A percentile compares a stretch with the other conserved stretches of the same genome.
Evolutionary conservation across 768 basidiomycete genomes (phyloP).

Genomic region (Phanerochaete sordida): DNA sequence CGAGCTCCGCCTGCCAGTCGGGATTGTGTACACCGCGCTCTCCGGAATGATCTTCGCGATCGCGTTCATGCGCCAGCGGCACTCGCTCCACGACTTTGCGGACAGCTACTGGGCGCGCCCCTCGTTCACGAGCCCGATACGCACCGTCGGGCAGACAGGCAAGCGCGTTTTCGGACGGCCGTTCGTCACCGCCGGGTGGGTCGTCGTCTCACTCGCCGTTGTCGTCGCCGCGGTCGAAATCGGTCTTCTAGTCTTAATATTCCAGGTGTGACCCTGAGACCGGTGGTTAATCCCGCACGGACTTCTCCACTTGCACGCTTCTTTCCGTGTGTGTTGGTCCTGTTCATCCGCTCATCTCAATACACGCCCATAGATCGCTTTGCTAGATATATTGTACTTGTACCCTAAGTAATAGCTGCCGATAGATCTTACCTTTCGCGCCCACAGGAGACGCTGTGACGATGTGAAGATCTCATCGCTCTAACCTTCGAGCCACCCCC

Average conservation of each 20-base stretch:
- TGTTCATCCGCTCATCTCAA: too few species aligned
- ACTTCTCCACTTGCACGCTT: too few species aligned
- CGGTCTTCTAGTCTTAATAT: constrained; percentile 58
- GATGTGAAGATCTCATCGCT: too few species aligned
- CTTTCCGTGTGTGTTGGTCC: too few species aligned
- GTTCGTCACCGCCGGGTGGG: constrained; percentile 77
- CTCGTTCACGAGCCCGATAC: constrained; percentile 34
- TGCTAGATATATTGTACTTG: too few species aligned
- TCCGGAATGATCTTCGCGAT: constrained; percentile 55
- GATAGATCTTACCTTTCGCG: too few species aligned
- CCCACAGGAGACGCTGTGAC: too few species aligned
- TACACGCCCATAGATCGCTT: too few species aligned
- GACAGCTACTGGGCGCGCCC: constrained; percentile 36
- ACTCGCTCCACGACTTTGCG: constrained; percentile 74
- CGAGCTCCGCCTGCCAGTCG: constrained; percentile 32
- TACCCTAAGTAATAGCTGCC: too few species aligned
- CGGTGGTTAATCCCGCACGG: too few species aligned
- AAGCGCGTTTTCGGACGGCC: constrained; percentile 70
- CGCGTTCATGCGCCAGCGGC: constrained; percentile 57
- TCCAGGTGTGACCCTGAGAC: constrained; percentile 33
- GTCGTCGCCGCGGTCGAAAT: constrained; percentile 66
- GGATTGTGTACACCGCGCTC: constrained; percentile 61
- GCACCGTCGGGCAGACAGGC: constrained; percentile 58
- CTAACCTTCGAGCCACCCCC: too few species aligned
- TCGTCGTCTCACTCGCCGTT: constrained; percentile 54